Conservation (phyloP, 495 filamentous ascomycete genomes). For the Astrothelium subdiscretum region DNA sequence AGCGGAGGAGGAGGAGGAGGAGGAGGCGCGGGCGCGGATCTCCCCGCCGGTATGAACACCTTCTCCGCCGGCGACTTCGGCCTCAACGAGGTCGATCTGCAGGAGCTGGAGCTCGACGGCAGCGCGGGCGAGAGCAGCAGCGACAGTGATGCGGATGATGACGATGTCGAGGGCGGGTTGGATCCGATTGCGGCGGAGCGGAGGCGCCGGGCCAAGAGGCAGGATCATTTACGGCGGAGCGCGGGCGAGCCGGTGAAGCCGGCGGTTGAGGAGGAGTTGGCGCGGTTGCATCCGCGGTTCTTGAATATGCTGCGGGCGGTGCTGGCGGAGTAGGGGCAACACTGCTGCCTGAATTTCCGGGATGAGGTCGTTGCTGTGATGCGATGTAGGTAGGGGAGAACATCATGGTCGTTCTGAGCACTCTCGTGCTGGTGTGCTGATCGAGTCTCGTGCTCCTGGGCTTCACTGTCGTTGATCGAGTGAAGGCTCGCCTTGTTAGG, state of each 20-base stretch:
- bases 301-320: conserved; percentile 75
- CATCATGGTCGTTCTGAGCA: no score
- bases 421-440: no score
- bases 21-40: no score
- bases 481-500: no score
- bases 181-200: conserved; percentile 85
- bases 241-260: conserved; percentile 91
- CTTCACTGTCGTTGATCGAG: no score
- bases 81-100: conserved; percentile 62
- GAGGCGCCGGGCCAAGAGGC: conserved; percentile 56
- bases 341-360: no score
- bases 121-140: conserved; percentile 49
- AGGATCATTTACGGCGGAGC: conserved; percentile 65
- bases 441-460: no score
- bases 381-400: no score
- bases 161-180: conserved; percentile 56
- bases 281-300: conserved; percentile 68
- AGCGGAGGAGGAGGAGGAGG: no score
- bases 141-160: conserved; percentile 44
- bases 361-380: no score
- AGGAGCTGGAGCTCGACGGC: conserved; percentile 69
- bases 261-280: conserved; percentile 55
- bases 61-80: conserved; percentile 48
- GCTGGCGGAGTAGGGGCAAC: conserved; percentile 64
- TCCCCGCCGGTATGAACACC: conserved; percentile 5